Base-by-base conservation (phyloP, 163 green algal species). In the Scenedesmus sp. region DNA sequence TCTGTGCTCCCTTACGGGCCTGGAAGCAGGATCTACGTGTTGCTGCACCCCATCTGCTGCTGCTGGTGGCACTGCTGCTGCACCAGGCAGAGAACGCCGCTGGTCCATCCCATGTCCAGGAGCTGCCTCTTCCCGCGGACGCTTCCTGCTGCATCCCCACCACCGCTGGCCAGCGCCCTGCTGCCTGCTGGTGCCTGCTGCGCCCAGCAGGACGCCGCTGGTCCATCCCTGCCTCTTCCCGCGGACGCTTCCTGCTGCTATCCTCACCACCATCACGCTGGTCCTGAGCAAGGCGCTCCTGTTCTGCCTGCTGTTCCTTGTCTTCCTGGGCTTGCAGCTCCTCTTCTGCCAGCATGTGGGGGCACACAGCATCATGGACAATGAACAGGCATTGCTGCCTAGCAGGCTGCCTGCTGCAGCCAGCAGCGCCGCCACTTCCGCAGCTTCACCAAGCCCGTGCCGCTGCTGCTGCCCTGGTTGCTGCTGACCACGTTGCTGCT, bases 351-450 rank as follows among this genome's bases (percentile, higher is more conserved):
- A 53, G 85, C 68, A 73, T 53, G 24, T 81, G 26, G 1, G 26
- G 18, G 72, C 85, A 83, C 43, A 73, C 65, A 35, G 85, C 85
- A 49, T 89, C 85, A 68, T 89, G 85, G 30, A 89, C 15, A 13
- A 89, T 83, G 43, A 83, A 83, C 24, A 43, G 18, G 44, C 42
- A 83, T 10, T 82, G 83, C 42, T 81, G 61, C 56, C 44, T 13
- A 56, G 9, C 44, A 22, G 9, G 44, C 46, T 73, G 44, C 4
- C 35, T 51, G 73, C 37, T n/a, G 15, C 5, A 15, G 6, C 73
- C 73, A 33, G 73, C 73, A 83, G 13, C 44, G 43, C 30, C 44
- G 10, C 56, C 56, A n/a, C 56, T 70, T n/a, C 59, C n/a, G 82
- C 82, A 87, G 51, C 46, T 43, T 40, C 40, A 40, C 10, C 81